Conservation (phyloP, 305 asterid species). For the Nicotiana rustica region DNA sequence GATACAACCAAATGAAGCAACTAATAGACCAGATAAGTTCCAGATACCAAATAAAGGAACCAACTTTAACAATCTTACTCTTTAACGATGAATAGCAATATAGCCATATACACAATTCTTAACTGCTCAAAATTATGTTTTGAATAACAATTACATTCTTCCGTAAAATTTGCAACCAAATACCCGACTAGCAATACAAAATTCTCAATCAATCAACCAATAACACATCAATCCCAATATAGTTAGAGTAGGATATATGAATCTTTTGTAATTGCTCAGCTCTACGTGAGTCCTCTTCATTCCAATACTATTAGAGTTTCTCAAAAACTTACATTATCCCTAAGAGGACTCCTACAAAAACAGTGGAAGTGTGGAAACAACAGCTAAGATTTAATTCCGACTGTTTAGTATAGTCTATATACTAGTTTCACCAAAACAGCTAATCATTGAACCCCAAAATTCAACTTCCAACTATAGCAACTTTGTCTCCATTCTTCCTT, state of each 20-base stretch:
- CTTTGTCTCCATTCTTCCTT: neutral
- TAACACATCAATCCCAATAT: neutral
- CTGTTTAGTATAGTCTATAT: neutral
- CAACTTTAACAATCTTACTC: slow-evolving; percentile 10
- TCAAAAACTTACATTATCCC: neutral
- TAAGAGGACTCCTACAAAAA: neutral
- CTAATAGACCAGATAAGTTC: neutral
- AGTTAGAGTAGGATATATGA: neutral
- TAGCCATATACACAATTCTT: slow-evolving; percentile 24
- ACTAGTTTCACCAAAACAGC: neutral
- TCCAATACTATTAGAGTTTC: neutral
- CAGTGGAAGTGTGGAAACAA: neutral
- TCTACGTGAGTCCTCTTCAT: neutral
- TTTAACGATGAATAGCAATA: neutral
- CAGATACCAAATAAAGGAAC: slow-evolving; percentile 1
- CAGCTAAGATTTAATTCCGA: neutral
- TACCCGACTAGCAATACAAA: neutral
- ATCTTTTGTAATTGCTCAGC: neutral
- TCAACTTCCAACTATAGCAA: neutral
- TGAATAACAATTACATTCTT: neutral
- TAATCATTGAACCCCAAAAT: neutral
- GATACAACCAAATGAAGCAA: slow-evolving; percentile 2
- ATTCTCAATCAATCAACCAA: neutral
- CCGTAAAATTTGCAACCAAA: neutral
- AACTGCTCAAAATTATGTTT: slow-evolving; percentile 7